These are phyloP conservation scores for Nannochloropsis granulata DNA, from an alignment of 108 stramenopile genomes.

Conservation along the genomic window DNA sequence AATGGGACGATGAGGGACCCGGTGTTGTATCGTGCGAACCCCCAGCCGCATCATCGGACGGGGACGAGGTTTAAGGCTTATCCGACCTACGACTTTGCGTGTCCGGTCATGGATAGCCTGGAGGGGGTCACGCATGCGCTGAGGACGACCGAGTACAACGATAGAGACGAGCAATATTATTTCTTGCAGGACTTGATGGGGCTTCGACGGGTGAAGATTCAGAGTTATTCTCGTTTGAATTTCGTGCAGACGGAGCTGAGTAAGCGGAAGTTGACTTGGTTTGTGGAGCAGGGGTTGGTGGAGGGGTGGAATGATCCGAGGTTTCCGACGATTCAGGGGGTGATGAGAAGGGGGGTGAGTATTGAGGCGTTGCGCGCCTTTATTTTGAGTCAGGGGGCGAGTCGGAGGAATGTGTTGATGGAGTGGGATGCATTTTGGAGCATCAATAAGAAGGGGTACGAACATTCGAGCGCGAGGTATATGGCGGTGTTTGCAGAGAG, in stretches of 20 bases:
- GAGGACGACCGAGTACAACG: slow-evolving; percentile 97
- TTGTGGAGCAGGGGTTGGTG: slow-evolving; percentile 84
- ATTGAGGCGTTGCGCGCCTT: slow-evolving; percentile 66
- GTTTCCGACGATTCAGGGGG: slow-evolving; percentile 90
- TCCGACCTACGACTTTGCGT: slow-evolving; percentile 97
- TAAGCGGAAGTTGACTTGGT: slow-evolving; percentile 96
- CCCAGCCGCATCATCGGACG: slow-evolving; percentile 80
- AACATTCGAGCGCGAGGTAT: slow-evolving; percentile 70
- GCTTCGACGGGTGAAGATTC: slow-evolving; percentile 73
- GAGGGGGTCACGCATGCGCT: slow-evolving; percentile 97
- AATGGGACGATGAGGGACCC: slow-evolving; percentile 98
- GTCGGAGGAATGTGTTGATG: slow-evolving; percentile 79
- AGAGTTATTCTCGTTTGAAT: slow-evolving; percentile 89
- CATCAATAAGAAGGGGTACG: slow-evolving; percentile 88
- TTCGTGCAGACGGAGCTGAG: slow-evolving; percentile 87
- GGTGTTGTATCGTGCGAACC: slow-evolving; percentile 85
- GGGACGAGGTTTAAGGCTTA: slow-evolving; percentile 94
- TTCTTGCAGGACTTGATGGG: slow-evolving; percentile 63
- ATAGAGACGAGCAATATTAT: slow-evolving; percentile 84
- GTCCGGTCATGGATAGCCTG: slow-evolving; percentile 95
- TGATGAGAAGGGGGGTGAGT: slow-evolving; percentile 76
- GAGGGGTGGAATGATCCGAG: slow-evolving; percentile 97
- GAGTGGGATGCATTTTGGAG: slow-evolving; percentile 97
- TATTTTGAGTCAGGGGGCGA: slow-evolving; percentile 33
- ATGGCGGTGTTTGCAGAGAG: slow-evolving; percentile 74